Evolutionary conservation across 208 protist species (phyloP), one percentile per base, ranked within the genome.

Genomic region (Vickermania spadyakhi): DNA sequence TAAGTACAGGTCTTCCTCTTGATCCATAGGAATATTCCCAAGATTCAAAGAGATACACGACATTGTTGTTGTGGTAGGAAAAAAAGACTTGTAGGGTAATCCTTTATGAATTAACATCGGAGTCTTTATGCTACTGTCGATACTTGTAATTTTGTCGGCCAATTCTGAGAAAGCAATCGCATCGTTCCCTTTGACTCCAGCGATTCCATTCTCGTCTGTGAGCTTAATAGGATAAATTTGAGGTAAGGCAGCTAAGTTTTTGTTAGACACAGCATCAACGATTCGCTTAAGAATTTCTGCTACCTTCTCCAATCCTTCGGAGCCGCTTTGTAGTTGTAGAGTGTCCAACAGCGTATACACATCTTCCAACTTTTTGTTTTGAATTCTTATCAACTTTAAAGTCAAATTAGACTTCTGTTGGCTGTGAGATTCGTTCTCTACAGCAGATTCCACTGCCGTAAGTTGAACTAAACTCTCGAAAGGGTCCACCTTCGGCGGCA

Each of bases 221-320:
- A 18, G 11, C 7, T n/a, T 18, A 45, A 45, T 18, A n/a, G 36
- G 18, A 18, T 45, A 45, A 7, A 45, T 7, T n/a, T 18, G 11
- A n/a, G 36, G 36, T 7, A 45, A 45, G 7, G 36, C 36, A 45
- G 36, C 36, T n/a, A 45, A 18, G 18, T 7, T 18, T 45, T 18
- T 45, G 36, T 45, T 45, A 18, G 36, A 45, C 7, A 45, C 7
- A 45, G 36, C 36, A n/a, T 45, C 36, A 45, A 45, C 18, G 18
- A 45, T 18, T 45, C 7, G 36, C 7, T 45, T 18, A n/a, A 45
- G 36, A 7, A 45, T 45, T 7, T 45, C 36, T n/a, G 18, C 18
- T 7, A 45, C 18, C 7, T 45, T 45, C 36, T 45, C 36, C 18
- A 79, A 87, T n/a, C n/a, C n/a, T n/a, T n/a, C n/a, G n/a, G n/a